Evolutionary conservation across 2,329 filamentous ascomycete genomes (phyloP), one percentile per base, ranked within the genome.

Genomic region (Apiospora phragmitis): DNA sequence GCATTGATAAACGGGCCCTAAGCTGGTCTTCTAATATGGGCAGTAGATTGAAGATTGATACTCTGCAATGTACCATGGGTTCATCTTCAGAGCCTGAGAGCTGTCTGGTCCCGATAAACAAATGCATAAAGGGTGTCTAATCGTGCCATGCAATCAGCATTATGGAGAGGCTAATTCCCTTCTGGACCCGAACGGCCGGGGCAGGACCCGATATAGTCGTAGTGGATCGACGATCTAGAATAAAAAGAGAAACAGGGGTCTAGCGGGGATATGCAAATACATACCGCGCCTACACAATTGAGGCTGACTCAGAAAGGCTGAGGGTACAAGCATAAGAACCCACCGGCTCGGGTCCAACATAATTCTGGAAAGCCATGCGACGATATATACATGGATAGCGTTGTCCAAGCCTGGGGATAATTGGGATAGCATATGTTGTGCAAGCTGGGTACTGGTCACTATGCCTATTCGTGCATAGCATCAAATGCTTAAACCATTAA

Each of bases 331-430:
- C 29, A 38, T 16, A n/a, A 38, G 55, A 62, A 62, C 32, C 55
- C 55, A 62, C 55, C 55, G 55, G 55, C 55, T 62, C 55, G 55
- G 55, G 55, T 35, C 55, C 55, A 62, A 62, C 55, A 62, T 62
- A 62, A 62, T 38, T 62, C 55, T 35, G 6, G 32, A 62, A 62
- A 14, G 29, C 55, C 55, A 62, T 62, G 55, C 55, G 55, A 62
- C 55, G 32, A 62, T 62, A 32, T 32, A 62, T 62, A 32, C 55
- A 62, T 62, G 55, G 55, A 62, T 62, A 62, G 55, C 55, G 55
- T 38, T 38, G 29, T 24, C 32, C 32, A 38, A 62, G 55, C 32
- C 55, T 62, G 55, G 55, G 55, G 55, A 62, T 62, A 62, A 62
- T 32, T 62, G 32, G 55, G 55, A 62, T 62, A 59, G 6, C 9